Evolutionary conservation across 108 stramenopile species (phyloP), one percentile per base, ranked within the genome.

Genomic region (Nannochloropsis salina): DNA sequence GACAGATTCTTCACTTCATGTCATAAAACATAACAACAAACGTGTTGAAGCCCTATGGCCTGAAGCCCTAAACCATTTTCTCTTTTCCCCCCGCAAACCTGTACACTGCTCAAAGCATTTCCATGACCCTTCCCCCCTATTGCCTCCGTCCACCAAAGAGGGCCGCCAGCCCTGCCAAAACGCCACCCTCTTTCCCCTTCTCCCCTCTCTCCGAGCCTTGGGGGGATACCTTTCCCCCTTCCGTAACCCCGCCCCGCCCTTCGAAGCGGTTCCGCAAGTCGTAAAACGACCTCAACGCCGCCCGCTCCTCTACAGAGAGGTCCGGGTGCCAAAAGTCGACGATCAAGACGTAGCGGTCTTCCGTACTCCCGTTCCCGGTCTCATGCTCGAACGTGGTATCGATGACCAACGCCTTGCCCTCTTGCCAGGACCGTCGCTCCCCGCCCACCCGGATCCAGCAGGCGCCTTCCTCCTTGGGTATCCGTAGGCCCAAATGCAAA

Each of bases 291-390:
- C 93, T 92, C 61, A 96, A 85, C 12, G 92, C 94, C 4, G 93
- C 93, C 44, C 93, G 88, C 86, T 96, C 95, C 15, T 92, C 93
- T 79, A 90, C 88, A 8, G 93, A 92, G 44, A 96, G 85, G 87
- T 94, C 96, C 20, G 96, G 95, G 92, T 97, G 96, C 96, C 96
- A 97, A 85, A 94, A 96, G 85, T 97, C 96, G 80, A 97, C 93
- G 80, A 97, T 97, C 43, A 97, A 85, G 5, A 97, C 95, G 87
- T 95, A 94, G 9, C 96, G 92, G 85, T 97, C 96, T 41, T 91
- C 92, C 3, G 90, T 20, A 40, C 93, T 89, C n/a, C 93, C 92
- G 85, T 97, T 97, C 9, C 93, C 93, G 20, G 97, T 97, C 18
- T 92, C 93, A 87, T 97, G 97, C 47, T 92, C 92, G 88, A 97